Evolutionary conservation across 371 early-diverging fungal genomes (phyloP).

Genomic region (Lichtheimia hyalospora): DNA sequence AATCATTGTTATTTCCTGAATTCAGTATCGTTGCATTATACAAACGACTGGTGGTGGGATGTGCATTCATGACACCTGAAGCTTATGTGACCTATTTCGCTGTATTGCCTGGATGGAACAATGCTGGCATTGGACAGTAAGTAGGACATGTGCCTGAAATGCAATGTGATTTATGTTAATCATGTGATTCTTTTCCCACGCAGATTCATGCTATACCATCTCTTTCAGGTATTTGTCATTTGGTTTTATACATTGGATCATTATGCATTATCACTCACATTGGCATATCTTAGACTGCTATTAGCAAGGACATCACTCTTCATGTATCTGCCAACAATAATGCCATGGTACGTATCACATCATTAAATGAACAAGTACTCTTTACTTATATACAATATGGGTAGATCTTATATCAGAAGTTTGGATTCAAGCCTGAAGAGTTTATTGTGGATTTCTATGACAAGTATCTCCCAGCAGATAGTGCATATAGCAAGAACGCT

Average conservation of each 20-base stretch:
- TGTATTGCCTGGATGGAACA: slow-evolving; percentile 86
- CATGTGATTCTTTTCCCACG: not conserved
- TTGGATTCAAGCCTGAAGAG: slow-evolving; percentile 95
- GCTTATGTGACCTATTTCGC: slow-evolving; percentile 91
- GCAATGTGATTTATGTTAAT: not conserved
- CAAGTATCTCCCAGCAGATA: slow-evolving; percentile 82
- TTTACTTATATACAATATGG: not conserved
- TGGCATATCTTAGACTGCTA: slow-evolving; percentile 42
- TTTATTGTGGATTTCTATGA: slow-evolving; percentile 91
- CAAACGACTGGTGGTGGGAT: slow-evolving; percentile 77
- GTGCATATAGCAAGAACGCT: slow-evolving; percentile 82
- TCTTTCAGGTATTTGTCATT: slow-evolving; percentile 65
- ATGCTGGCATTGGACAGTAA: slow-evolving; percentile 81
- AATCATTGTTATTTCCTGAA: slow-evolving; percentile 84
- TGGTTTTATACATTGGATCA: not conserved
- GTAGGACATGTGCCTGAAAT: slow-evolving; percentile 12
- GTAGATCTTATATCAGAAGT: slow-evolving; percentile 87
- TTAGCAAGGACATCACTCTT: slow-evolving; percentile 83
- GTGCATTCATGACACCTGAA: slow-evolving; percentile 93
- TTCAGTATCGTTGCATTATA: slow-evolving; percentile 87
- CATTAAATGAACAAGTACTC: not conserved
- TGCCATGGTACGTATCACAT: slow-evolving; percentile 77
- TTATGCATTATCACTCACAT: not conserved
- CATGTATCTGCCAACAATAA: slow-evolving; percentile 94
- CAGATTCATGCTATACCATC: slow-evolving; percentile 83